These are phyloP conservation scores for Fusarium setosum DNA, from an alignment of 2,329 filamentous ascomycete genomes.

Conservation along the genomic window DNA sequence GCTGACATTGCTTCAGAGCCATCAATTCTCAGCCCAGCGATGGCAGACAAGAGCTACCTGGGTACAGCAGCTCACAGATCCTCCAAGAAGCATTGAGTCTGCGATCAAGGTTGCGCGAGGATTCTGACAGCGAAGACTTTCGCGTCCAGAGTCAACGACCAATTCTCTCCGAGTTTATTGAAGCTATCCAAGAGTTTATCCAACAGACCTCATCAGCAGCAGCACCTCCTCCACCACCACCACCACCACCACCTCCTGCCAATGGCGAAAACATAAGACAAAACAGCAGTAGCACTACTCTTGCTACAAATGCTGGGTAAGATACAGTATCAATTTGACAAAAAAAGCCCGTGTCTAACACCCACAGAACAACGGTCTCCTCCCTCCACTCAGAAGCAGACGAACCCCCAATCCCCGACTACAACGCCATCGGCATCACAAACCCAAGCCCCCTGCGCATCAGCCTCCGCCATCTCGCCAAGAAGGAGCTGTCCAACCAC, in stretches of 20 bases:
- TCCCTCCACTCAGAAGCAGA: conserved; percentile 39
- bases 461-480: conserved; percentile 39
- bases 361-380: conserved; percentile 32
- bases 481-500: conserved; percentile 40
- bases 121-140: conserved; percentile 33
- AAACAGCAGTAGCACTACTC: conserved; percentile 16
- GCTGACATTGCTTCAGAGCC: conserved; percentile 25
- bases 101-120: conserved; percentile 26
- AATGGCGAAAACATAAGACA: conserved; percentile 1
- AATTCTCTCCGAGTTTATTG: conserved; percentile 33
- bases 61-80: conserved; percentile 44
- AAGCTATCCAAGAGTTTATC: conserved; percentile 40
- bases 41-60: conserved; percentile 35
- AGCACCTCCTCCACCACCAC: neutral
- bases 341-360: neutral
- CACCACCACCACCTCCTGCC: conserved; percentile 13
- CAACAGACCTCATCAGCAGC: conserved; percentile 32
- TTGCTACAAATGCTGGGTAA: conserved; percentile 21
- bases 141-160: conserved; percentile 33
- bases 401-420: conserved; percentile 38
- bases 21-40: conserved; percentile 38
- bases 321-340: neutral
- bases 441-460: conserved; percentile 39
- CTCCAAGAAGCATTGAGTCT: conserved; percentile 37
- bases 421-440: conserved; percentile 42